Base-by-base conservation (phyloP, 2,329 filamentous ascomycete genomes). In the Fusarium armeniacum region DNA sequence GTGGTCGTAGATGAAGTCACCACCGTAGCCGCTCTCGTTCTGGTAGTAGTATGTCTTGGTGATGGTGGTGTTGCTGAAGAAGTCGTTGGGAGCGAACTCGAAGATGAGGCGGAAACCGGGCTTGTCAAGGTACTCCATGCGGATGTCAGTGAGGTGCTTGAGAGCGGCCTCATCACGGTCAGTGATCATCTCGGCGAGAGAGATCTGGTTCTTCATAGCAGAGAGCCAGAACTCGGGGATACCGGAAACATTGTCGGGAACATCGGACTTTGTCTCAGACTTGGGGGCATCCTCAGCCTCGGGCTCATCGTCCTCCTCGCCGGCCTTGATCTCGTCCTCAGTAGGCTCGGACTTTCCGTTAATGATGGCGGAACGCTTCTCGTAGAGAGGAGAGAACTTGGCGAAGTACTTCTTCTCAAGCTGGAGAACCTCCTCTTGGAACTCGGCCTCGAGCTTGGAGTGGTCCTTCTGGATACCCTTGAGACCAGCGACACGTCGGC, bases 201-300 rank as follows among this genome's bases (percentile, higher is more conserved):
- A 97, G 77, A 96, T 89, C 81, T 98, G 95, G 86, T 99, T 99
- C 89, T 99, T 99, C 95, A 99, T 98, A 75, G 97, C 95, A 67
- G 95, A 98, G 52, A 99, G 87, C 96, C 96, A 99, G 88, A 99
- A 99, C 83, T 99, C 96, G 69, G 96, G 96, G 69, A 99, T 98
- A 81, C 96, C 96, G 76, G 89, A 86, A 71, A 91, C 80, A 38
- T 81, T 72, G 74, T 87, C 83, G 58, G 83, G 79, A 73, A 88
- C 84, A 70, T 90, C 86, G 54, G 85, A 82, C 68, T 89, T 84
- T 77, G 86, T 83, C 76, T 89, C 86, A 49, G 80, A 74, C 76
- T 86, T 83, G 77, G 90, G 86, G 65, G 82, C 80, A 58, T 86
- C 89, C 50, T 93, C 90, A 43, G 92, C 87, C 84, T 97, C 87